phyloP scores from a whole-genome alignment of 495 filamentous ascomycete genomes.

The Copromyces sp. region DNA sequence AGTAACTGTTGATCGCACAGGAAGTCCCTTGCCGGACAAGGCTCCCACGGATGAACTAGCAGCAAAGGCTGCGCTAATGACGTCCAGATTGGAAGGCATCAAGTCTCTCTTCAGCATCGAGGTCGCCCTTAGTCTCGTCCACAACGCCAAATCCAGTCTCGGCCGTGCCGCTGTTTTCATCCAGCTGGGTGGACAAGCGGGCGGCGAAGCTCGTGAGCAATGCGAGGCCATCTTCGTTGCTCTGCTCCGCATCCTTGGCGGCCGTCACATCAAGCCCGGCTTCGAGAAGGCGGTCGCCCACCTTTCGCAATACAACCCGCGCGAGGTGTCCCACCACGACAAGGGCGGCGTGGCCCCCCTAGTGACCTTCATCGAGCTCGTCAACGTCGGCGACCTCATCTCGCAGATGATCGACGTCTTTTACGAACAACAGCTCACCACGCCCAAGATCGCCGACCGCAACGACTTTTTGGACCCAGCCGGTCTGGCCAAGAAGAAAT shows the following conservation, averaged over 20 bases:
- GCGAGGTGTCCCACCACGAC: constrained; percentile 67
- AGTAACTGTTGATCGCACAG: constrained; percentile 17
- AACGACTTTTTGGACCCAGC: constrained; percentile 93
- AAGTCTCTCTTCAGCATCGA: constrained; percentile 92
- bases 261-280: constrained; percentile 77
- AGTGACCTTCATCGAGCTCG: constrained; percentile 92
- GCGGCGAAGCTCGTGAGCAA: constrained; percentile 77
- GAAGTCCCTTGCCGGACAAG: constrained; percentile 45
- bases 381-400: constrained; percentile 96
- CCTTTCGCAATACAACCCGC: constrained; percentile 82
- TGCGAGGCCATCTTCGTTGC: constrained; percentile 83
- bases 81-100: constrained; percentile 85
- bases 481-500: constrained; percentile 90
- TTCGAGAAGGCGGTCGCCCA: constrained; percentile 90
- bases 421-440: constrained; percentile 87
- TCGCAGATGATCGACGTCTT: constrained; percentile 99
- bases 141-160: constrained; percentile 79
- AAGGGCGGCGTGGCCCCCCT: constrained; percentile 71
- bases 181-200: constrained; percentile 63
- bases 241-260: constrained; percentile 72
- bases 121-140: constrained; percentile 79
- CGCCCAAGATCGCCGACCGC: constrained; percentile 70
- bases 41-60: constrained; percentile 84
- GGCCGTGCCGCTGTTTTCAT: constrained; percentile 80
- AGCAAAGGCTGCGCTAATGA: constrained; percentile 95